Conservation (phyloP, 345 rosid genomes). For the Kandelia obovata region DNA sequence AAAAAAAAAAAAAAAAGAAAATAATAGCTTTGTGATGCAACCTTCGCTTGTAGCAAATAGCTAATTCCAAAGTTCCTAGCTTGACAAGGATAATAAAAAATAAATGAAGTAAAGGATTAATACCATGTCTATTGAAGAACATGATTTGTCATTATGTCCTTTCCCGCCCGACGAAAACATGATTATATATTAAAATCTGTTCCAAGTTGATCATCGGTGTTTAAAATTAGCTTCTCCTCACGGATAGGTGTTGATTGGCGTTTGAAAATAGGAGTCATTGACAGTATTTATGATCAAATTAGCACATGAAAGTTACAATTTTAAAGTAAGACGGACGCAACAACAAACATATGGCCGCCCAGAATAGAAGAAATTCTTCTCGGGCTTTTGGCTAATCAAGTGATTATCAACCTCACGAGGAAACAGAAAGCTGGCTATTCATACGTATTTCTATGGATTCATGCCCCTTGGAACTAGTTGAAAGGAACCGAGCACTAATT, state of each 20-base stretch:
- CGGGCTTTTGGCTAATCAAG: too few relatives aligned
- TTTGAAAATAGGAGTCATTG: neutral
- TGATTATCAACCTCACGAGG: neutral
- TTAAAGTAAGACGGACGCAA: too few relatives aligned
- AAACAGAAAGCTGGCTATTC: neutral
- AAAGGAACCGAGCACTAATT: neutral
- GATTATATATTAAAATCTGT: neutral
- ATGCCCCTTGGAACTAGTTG: neutral
- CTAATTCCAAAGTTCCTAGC: neutral
- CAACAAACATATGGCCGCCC: too few relatives aligned
- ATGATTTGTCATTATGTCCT: constrained; percentile 1
- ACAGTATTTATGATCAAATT: too few relatives aligned
- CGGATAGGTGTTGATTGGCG: neutral
- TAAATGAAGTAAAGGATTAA: neutral
- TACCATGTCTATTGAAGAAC: neutral
- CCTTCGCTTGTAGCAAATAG: constrained; percentile 18
- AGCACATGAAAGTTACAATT: too few relatives aligned
- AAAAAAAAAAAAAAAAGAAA: neutral
- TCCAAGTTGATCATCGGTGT: neutral
- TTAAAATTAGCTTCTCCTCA: too few relatives aligned
- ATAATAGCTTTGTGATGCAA: neutral
- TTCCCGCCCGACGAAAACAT: neutral
- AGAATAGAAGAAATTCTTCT: too few relatives aligned
- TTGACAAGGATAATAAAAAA: neutral
- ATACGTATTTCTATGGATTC: neutral